Base-by-base conservation (phyloP, 805 yeast species). In the Candida ovalis region DNA sequence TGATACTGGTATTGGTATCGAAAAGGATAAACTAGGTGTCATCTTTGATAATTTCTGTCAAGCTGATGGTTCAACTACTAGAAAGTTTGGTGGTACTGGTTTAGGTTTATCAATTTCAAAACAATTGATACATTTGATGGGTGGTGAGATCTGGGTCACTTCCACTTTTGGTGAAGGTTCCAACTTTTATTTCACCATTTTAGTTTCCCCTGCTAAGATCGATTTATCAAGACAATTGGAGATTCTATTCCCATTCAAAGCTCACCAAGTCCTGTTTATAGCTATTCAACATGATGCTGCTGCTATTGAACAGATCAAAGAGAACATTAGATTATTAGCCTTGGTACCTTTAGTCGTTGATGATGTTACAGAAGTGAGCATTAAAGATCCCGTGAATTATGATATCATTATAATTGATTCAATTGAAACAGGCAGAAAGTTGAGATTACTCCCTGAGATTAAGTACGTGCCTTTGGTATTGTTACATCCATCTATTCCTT, bases 21-120 rank as follows among this genome's bases (percentile, higher is more conserved):
- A 84, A 59, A 81, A 80, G 61, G 96, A 89, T 60, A 88, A 88
- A 62, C 73, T 88, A 33, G 96, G 88, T 28, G 74, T 89, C 38
- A 89, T 88, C 57, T 88, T 88, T 61, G 96, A 88, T 61, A 88
- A 92, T 2, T 88, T 88, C 71, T 86, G 96, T 56, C 96, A 88
- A 66, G 96, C 96, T 8, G 96, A 88, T 69, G 96, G 96, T 38
- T 87, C 96, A 4, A 88, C 96, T 2, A 88, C 96, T 1, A 78
- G 96, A 64, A 88, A 88, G 66, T 89, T 88, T 64, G 96, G 96
- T 59, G 96, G 96, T 60, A 89, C 96, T 3, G 96, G 96, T 54
- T 74, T 88, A 41, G 96, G 96, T 17, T 74, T 88, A 47, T 86
- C 95, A 2, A 88, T 88, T 64, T 89, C 96, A 9, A 88, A 87